Conservation (phyloP, 345 rosid genomes). For the Litchi chinensis region DNA sequence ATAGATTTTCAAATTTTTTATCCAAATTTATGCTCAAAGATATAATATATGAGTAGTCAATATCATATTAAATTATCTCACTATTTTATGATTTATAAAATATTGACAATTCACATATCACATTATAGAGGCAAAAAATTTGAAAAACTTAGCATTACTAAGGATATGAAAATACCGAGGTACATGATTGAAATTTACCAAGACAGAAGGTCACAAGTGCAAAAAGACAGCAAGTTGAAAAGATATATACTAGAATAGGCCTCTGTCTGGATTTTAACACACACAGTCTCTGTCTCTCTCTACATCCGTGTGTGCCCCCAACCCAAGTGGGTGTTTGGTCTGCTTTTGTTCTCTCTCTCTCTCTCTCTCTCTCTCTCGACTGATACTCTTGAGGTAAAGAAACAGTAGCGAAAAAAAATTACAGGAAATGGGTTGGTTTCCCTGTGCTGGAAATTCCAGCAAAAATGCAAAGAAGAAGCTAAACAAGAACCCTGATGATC, state of each 20-base stretch:
- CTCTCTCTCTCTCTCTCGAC: neutral
- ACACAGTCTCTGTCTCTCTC: neutral
- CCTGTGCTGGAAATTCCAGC: constrained; percentile 47
- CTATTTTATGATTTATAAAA: too few relatives aligned
- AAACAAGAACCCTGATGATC: constrained; percentile 33
- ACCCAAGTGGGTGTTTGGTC: constrained; percentile 12
- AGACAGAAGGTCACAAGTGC: constrained; percentile 20
- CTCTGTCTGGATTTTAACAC: constrained; percentile 13
- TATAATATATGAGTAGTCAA: too few relatives aligned
- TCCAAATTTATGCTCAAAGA: too few relatives aligned
- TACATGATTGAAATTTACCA: neutral
- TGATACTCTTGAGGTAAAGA: neutral
- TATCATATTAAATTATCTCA: too few relatives aligned
- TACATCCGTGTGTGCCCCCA: neutral
- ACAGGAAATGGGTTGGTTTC: constrained; percentile 48
- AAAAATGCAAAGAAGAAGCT: constrained; percentile 38
- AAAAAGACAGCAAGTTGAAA: constrained; percentile 11
- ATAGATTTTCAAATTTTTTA: too few relatives aligned
- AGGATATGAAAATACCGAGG: neutral
- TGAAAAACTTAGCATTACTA: too few relatives aligned
- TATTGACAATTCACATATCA: too few relatives aligned
- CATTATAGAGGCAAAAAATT: too few relatives aligned
- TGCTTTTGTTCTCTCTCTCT: constrained; percentile 18
- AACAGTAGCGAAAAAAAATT: neutral
- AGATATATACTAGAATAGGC: constrained; percentile 6